Percentiles rank a stretch among this genome's conserved stretches.
Conservation (phyloP, 192 early-diverging fungal genomes). For the Chytriomyces sp. region DNA sequence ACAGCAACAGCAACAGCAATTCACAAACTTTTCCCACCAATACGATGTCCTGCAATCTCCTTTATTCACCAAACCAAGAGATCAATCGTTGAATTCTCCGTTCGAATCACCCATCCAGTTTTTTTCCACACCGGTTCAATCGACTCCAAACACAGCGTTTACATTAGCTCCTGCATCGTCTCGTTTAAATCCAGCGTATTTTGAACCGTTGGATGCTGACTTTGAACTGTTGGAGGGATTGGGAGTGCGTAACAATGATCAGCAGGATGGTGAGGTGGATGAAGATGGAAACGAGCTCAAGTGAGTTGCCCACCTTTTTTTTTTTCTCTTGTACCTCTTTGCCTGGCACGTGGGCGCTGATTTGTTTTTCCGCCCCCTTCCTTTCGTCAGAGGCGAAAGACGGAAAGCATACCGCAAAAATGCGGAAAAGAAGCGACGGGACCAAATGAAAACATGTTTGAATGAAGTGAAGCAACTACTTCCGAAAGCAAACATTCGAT, state of each 20-base stretch:
- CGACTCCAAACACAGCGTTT: background rate
- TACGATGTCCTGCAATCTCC: background rate
- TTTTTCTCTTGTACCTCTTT: background rate
- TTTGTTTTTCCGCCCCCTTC: background rate
- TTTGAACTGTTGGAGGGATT: background rate
- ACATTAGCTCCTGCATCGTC: background rate
- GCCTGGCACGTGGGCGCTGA: background rate
- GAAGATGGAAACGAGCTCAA: background rate
- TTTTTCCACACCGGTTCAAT: background rate
- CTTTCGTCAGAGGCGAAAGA: background rate
- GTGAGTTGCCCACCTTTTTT: background rate
- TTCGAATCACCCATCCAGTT: background rate
- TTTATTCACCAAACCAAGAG: background rate
- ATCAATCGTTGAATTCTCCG: background rate
- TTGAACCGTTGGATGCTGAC: background rate
- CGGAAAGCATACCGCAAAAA: constrained; percentile 1
- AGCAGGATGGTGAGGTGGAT: background rate
- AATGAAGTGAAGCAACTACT: background rate
- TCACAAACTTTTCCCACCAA: no score
- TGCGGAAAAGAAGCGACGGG: constrained; percentile 20
- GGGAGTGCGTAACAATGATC: background rate
- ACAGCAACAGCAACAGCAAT: background rate
- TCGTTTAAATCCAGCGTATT: background rate
- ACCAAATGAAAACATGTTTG: background rate
- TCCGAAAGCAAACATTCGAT: background rate